Conservation (phyloP, 1,284 basidiomycete species). For the Naganishia sp. region DNA sequence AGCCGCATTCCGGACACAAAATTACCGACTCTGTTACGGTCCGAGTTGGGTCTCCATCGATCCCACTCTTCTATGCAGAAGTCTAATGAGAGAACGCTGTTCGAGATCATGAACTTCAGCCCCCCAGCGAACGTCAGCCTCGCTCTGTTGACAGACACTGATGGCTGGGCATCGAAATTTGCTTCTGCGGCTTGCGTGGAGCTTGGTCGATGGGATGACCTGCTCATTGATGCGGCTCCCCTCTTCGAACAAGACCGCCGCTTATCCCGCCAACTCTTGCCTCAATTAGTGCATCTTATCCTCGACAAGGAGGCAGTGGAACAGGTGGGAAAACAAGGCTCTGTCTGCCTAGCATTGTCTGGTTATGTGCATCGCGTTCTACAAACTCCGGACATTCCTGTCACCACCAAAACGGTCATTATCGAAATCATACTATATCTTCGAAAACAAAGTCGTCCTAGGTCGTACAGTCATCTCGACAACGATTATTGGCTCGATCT, state of each 20-base stretch:
- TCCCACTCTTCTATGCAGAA: neutral
- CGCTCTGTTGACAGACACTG: neutral
- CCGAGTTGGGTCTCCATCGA: neutral
- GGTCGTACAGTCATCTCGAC: conserved; percentile 60
- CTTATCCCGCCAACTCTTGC: conserved; percentile 20
- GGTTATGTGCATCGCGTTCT: conserved; percentile 57
- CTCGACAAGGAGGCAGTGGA: conserved; percentile 9
- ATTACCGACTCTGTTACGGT: neutral
- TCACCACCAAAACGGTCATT: conserved; percentile 64
- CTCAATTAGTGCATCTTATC: conserved; percentile 21
- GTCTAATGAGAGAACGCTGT: neutral
- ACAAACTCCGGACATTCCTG: conserved; percentile 53
- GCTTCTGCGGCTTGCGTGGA: conserved; percentile 27
- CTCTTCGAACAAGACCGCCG: conserved; percentile 13
- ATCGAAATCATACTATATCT: conserved; percentile 80
- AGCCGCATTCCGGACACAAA: neutral
- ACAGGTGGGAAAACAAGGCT: neutral
- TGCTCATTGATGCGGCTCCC: conserved; percentile 6
- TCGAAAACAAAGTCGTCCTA: conserved; percentile 63
- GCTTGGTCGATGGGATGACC: conserved; percentile 2
- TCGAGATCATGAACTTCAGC: neutral
- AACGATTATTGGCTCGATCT: conserved; percentile 83
- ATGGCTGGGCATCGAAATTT: conserved; percentile 19
- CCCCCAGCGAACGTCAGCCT: neutral
- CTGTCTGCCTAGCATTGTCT: conserved; percentile 32